Base-by-base conservation (phyloP, 306 rosid genomes). In the Cyclanthera cordifolia region DNA sequence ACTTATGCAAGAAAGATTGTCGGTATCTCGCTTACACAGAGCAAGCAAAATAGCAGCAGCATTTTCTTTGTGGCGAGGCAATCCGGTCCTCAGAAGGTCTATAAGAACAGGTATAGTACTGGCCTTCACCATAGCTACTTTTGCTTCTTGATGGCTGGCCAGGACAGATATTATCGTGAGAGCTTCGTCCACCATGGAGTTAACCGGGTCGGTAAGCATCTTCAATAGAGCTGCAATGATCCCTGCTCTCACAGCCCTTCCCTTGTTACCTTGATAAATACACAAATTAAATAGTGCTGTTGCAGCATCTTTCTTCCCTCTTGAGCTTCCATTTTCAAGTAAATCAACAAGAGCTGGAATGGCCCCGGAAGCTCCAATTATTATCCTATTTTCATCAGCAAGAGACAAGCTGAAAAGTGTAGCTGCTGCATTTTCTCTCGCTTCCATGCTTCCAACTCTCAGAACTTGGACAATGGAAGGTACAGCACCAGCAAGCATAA, bases 251-350 rank as follows among this genome's bases (percentile, higher is more conserved):
- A 90, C 80, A 60, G 97, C 91, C 73, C 99, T 80, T 20, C 95
- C 99, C 72, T 88, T 94, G 91, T 94, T 94, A 20, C 99, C 95
- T 80, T 90, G 97, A 72, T 94, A 94, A 71, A 94, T 90, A 79
- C 99, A 94, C 73, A 94, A 76, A 78, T 88, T 90, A 82, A 90
- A 94, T 76, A 94, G 71, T 1, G 99, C 97, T 5, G 97, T 88
- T 43, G 97, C 95, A 13, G 99, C 97, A 25, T 94, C 99, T 55
- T 90, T 94, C 90, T 88, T 86, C 53, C 97, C 97, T 76, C 99
- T 81, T 13, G 91, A 69, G 81, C 91, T 90, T 46, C 99, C 97
- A 53, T 72, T 85, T 78, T 90, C 84, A 45, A 94, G 99, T 84
- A 94, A 81, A 16, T 85, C 90, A 15, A 94, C 95, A 79, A 94